Percentiles rank a stretch among this genome's conserved stretches.
Evolutionary conservation across 179 eudicot genomes (phyloP).

Genomic region (Actinidia chinensis): DNA sequence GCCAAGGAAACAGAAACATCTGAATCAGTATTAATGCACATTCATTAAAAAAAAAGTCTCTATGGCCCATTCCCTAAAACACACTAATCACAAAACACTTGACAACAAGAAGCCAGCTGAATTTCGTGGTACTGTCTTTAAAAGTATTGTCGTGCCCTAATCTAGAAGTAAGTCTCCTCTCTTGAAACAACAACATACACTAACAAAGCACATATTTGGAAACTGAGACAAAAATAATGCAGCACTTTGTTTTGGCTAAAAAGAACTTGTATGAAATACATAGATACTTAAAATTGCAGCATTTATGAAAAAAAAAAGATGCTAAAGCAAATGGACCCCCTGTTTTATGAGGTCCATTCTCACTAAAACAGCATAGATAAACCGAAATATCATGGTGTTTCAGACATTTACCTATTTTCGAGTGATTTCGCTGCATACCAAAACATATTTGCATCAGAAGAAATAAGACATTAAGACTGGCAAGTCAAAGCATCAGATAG

Average conservation of each 20-base stretch:
- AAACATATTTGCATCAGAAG: background rate
- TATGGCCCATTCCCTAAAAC: background rate
- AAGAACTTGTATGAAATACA: background rate
- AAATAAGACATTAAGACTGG: background rate
- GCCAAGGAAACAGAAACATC: conserved; percentile 4
- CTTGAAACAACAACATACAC: background rate
- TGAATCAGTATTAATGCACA: background rate
- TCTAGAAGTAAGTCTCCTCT: background rate
- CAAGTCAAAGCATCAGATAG: conserved; percentile 11
- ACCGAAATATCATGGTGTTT: background rate
- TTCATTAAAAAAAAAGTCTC: background rate
- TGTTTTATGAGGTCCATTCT: background rate
- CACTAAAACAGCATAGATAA: background rate
- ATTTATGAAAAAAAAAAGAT: background rate
- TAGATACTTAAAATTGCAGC: background rate
- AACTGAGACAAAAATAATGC: too few species aligned
- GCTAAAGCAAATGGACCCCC: background rate
- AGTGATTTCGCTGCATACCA: background rate
- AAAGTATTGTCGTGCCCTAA: background rate
- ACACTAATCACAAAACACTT: background rate
- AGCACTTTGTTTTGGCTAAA: background rate
- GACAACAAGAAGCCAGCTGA: background rate
- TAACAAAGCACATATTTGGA: background rate
- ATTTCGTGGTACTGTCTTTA: background rate
- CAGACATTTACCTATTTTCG: background rate